A percentile compares a stretch with the other conserved stretches of the same genome.
These are phyloP conservation scores for Closterium sp. DNA, from an alignment of 139 green algal genomes.

Conservation along the genomic window DNA sequence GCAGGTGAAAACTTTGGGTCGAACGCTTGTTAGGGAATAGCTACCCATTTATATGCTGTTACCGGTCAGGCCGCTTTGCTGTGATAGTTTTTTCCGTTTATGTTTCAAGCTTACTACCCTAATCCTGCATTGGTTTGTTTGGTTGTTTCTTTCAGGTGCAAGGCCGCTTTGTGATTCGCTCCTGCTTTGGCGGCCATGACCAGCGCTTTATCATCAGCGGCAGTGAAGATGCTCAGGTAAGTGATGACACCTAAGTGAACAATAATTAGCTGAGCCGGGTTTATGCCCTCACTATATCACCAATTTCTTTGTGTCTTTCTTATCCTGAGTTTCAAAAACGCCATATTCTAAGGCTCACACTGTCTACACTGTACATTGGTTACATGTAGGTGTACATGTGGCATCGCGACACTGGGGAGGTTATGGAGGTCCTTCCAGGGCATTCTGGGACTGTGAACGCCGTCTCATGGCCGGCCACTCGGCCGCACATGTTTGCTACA, in stretches of 20 bases:
- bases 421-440: slow-evolving; percentile 63
- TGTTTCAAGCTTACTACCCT: background rate
- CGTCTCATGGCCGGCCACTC: slow-evolving; percentile 75
- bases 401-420: slow-evolving; percentile 69
- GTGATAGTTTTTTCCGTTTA: no score
- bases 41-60: background rate
- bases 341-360: no score
- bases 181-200: slow-evolving; percentile 75
- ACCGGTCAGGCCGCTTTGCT: no score
- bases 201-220: slow-evolving; percentile 77
- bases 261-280: no score
- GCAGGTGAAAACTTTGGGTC: background rate
- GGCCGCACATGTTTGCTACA: slow-evolving; percentile 76
- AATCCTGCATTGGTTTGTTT: no score
- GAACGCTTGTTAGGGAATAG: background rate
- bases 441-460: slow-evolving; percentile 59
- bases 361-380: no score
- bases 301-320: background rate
- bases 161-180: slow-evolving; percentile 80
- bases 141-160: slow-evolving; percentile 17
- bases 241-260: background rate
- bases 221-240: slow-evolving; percentile 66
- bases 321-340: background rate
- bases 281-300: background rate
- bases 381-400: slow-evolving; percentile 77